Conservation (phyloP, 345 rosid genomes). For the Populus pruinosa region DNA sequence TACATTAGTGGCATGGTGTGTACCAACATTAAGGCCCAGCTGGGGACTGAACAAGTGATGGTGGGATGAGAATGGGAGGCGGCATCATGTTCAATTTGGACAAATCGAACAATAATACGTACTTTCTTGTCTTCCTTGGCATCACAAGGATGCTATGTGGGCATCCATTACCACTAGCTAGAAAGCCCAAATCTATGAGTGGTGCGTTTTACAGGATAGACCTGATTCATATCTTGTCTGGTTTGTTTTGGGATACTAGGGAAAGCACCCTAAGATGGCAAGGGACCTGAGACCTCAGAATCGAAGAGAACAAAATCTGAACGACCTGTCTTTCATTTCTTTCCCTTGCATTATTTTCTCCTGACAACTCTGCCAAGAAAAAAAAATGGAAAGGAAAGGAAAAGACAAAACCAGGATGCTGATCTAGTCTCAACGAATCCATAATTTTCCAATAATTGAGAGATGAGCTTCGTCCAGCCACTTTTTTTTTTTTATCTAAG, state of each 20-base stretch:
- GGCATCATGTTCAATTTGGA: background rate
- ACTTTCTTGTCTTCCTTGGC: background rate
- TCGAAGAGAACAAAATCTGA: too few species aligned
- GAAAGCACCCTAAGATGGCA: background rate
- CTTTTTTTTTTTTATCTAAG: background rate
- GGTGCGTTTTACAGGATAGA: background rate
- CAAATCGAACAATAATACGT: background rate
- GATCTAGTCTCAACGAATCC: background rate
- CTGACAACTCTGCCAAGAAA: too few species aligned
- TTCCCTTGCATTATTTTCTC: too few species aligned
- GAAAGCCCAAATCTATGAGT: background rate
- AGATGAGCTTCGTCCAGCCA: background rate
- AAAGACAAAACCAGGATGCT: background rate
- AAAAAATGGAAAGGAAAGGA: too few species aligned
- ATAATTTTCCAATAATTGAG: background rate
- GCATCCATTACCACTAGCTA: background rate
- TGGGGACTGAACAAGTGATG: background rate
- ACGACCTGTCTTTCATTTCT: background rate
- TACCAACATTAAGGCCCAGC: background rate
- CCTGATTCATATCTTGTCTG: background rate
- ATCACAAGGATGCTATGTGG: background rate
- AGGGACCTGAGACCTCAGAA: background rate
- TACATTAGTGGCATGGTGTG: background rate
- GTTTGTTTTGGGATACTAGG: background rate
- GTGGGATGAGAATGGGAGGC: background rate